Base-by-base conservation (phyloP, 164 flowering plant genomes). In the Nymphaea thermarum region DNA sequence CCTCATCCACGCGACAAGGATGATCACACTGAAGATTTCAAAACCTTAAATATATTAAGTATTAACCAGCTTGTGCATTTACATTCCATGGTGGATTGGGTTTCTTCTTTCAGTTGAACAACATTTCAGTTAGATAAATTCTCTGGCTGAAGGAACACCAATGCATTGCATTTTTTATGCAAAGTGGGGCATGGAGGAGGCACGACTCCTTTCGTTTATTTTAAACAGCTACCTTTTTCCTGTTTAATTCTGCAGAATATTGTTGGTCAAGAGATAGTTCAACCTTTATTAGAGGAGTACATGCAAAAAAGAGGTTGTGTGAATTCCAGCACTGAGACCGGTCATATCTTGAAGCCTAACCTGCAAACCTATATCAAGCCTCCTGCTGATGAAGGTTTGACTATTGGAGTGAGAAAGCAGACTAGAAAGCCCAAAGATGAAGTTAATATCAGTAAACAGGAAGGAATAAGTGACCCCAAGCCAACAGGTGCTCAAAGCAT, bases 291-390 rank as follows among this genome's bases (percentile, higher is more conserved):
- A 47, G 88, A 83, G 53, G 98, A 91, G 73, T 94, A 94, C 73
- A 71, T 94, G 74, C 84, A 67, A 67, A 80, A 80, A 67, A 86
- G 99, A 80, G 98, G 96, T 62, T 75, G 76, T 72, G 66, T 72
- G n/a, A 80, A 71, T 67, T 36, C 67, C 43, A 2, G 63, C 69
- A 79, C 71, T 66, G 74, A 69, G 65, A 69, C 65, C 8, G 44
- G 69, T 47, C 74, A 70, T 63, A 77, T 68, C 68, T 71, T 83
- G 69, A 64, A 68, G 71, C 74, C 90, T 65, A 78, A 74, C 51
- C 71, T 90, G 45, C 97, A 87, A 3, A 82, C 91, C 60, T 91
- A 94, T 77, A 83, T 88, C 60, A 94, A 94, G 66, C 93, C 96
- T 41, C 81, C 81, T 12, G 71, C 85, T 6, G 78, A 82, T 74